Evolutionary conservation across 345 rosid species (phyloP).

Genomic region (Eucalyptus rudis): DNA sequence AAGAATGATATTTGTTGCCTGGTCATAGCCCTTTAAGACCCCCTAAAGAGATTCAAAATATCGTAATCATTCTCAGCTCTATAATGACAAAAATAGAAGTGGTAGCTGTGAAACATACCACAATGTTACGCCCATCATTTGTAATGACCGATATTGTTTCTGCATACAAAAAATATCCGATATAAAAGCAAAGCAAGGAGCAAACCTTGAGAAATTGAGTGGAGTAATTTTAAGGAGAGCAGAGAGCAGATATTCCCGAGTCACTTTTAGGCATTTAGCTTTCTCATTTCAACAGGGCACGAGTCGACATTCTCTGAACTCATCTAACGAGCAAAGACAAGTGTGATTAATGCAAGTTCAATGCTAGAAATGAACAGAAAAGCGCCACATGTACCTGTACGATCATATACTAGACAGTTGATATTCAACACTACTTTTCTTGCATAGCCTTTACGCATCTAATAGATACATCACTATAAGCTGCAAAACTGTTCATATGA

Average conservation of each 20-base stretch:
- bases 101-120: slow-evolving; percentile 27
- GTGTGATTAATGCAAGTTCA: not conserved
- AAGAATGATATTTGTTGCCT: slow-evolving; percentile 90
- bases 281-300: not conserved
- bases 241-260: not conserved
- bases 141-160: slow-evolving; percentile 87
- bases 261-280: not conserved
- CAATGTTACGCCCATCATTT: slow-evolving; percentile 96
- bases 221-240: not conserved
- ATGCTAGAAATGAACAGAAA: not conserved
- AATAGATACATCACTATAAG: not conserved
- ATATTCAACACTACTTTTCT: not conserved
- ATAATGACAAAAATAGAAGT: not conserved
- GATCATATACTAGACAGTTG: not conserved
- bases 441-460: not conserved
- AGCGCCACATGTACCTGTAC: not conserved
- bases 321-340: not conserved
- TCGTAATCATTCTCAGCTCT: not conserved
- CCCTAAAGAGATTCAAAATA: slow-evolving; percentile 28
- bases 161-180: slow-evolving; percentile 9
- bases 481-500: not conserved
- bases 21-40: slow-evolving; percentile 82
- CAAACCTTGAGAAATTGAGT: not conserved
- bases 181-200: not conserved
- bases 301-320: not conserved